Evolutionary conservation across 2,329 filamentous ascomycete genomes (phyloP).

Genomic region (Apiospora pterosperma): DNA sequence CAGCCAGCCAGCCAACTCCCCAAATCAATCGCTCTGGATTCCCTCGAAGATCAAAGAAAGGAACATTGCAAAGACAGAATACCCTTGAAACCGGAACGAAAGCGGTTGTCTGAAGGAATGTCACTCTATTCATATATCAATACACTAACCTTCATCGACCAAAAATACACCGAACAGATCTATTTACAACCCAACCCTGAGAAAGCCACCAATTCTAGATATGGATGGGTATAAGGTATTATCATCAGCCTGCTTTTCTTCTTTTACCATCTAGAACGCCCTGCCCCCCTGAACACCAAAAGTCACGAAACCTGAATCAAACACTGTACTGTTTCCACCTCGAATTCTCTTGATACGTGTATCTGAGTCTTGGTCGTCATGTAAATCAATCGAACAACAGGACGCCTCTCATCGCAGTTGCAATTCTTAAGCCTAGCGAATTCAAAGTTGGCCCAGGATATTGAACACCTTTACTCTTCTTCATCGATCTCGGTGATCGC

Average conservation of each 20-base stretch:
- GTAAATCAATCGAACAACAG: not conserved
- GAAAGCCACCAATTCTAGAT: not conserved
- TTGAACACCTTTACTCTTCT: constrained; percentile 4
- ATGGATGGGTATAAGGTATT: not conserved
- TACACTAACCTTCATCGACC: not conserved
- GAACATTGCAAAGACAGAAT: too few species aligned
- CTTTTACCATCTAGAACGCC: not conserved
- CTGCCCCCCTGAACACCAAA: not conserved
- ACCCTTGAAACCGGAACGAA: not conserved
- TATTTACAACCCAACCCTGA: not conserved
- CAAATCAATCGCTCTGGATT: too few species aligned
- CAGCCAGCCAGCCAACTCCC: too few species aligned
- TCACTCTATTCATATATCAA: not conserved
- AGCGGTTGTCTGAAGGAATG: not conserved
- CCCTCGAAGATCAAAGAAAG: too few species aligned
- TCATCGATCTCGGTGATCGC: constrained; percentile 13
- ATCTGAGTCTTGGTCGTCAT: not conserved
- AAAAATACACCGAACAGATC: not conserved
- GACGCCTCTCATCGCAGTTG: not conserved
- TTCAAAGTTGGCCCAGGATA: not conserved
- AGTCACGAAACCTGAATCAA: not conserved
- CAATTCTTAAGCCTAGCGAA: not conserved
- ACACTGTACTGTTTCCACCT: not conserved
- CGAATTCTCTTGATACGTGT: not conserved
- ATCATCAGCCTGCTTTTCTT: not conserved